Percentiles rank a stretch among this genome's conserved stretches.
Conservation (phyloP, 2,329 filamentous ascomycete species). For the Huntiella decipiens region DNA sequence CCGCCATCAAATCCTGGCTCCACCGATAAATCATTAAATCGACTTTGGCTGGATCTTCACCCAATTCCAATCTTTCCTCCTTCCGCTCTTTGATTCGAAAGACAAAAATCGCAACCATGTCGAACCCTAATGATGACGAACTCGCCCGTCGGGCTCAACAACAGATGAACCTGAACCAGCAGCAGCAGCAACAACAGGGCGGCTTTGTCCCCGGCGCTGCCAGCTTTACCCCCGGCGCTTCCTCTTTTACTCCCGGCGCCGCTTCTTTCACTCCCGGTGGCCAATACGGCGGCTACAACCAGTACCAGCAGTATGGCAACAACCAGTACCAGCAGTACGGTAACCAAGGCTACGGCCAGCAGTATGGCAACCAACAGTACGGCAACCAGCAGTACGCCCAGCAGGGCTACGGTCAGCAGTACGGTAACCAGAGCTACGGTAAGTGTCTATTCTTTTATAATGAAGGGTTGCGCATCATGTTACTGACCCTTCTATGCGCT, state of each 20-base stretch:
- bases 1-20: not conserved
- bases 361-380: constrained; percentile 22
- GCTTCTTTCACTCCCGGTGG: constrained; percentile 50
- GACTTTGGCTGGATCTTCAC: not conserved
- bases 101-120: constrained; percentile 36
- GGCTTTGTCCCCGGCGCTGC: constrained; percentile 25
- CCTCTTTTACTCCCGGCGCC: constrained; percentile 56
- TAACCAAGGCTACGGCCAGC: constrained; percentile 19
- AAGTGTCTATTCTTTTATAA: not conserved
- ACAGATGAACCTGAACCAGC: constrained; percentile 59
- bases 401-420: constrained; percentile 12
- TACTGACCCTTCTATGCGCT: not conserved
- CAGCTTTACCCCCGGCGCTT: constrained; percentile 44
- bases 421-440: too few relatives aligned
- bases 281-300: constrained; percentile 20
- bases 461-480: not conserved
- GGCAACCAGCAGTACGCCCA: constrained; percentile 19
- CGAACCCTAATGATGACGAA: constrained; percentile 88
- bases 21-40: not conserved
- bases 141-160: constrained; percentile 64
- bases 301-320: constrained; percentile 28
- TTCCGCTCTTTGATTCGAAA: not conserved
- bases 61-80: not conserved
- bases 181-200: constrained; percentile 51
- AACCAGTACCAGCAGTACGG: constrained; percentile 24